Percentiles rank a stretch among this genome's conserved stretches.
Evolutionary conservation across 305 asterid species (phyloP).

Genomic region (Stenogyne calaminthoides): DNA sequence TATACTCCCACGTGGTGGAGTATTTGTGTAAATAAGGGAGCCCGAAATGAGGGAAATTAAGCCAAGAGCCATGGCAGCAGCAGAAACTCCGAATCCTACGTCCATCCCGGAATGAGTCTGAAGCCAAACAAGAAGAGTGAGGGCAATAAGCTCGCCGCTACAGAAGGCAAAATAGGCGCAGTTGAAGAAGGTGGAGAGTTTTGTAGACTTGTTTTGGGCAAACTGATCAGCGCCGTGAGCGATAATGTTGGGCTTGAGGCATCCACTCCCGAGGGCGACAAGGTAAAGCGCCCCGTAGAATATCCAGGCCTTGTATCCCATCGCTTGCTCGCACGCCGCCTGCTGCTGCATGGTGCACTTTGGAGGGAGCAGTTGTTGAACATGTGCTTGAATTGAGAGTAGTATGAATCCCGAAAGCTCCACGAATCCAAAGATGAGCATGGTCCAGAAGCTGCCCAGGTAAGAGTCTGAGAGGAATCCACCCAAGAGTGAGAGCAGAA

Average conservation of each 20-base stretch:
- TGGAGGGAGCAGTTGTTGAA: constrained; percentile 51
- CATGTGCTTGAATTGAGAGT: constrained; percentile 64
- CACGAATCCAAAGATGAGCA: constrained; percentile 66
- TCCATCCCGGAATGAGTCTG: constrained; percentile 77
- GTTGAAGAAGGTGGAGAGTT: constrained; percentile 71
- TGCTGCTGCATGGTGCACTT: constrained; percentile 43
- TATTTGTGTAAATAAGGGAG: constrained; percentile 45
- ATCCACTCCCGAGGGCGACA: constrained; percentile 75
- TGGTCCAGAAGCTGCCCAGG: constrained; percentile 77
- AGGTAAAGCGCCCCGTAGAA: constrained; percentile 62
- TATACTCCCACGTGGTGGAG: constrained; percentile 58
- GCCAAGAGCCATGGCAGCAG: constrained; percentile 66
- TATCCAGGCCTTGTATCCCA: constrained; percentile 58
- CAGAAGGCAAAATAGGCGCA: constrained; percentile 74
- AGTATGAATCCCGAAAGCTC: constrained; percentile 77
- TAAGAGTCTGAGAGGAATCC: constrained; percentile 81
- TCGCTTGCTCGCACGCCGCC: constrained; percentile 48
- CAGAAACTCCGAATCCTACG: constrained; percentile 69
- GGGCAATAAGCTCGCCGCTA: constrained; percentile 65
- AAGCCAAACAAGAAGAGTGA: constrained; percentile 65
- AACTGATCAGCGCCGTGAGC: constrained; percentile 80
- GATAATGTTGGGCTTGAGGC: constrained; percentile 66
- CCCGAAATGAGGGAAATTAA: constrained; percentile 57
- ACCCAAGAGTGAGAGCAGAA: constrained; percentile 68
- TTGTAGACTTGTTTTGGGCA: constrained; percentile 33